Evolutionary conservation across 495 filamentous ascomycete genomes (phyloP), one percentile per base, ranked within the genome.

Genomic region (Oleoguttula mirabilis): DNA sequence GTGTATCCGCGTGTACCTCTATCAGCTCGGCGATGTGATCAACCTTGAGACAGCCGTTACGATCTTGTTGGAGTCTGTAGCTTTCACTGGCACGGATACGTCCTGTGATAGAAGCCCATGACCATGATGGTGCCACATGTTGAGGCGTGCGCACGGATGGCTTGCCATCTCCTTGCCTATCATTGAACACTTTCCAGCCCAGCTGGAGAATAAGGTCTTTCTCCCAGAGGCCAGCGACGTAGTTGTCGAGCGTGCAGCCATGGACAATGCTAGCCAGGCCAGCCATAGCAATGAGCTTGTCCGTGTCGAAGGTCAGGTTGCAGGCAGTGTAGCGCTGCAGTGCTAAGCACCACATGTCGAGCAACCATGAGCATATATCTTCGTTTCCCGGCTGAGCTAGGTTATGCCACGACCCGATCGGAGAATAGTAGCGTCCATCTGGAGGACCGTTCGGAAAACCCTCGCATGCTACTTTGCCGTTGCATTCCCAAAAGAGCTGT

Each of bases 251-350:
- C 14, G 21, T 12, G 7, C 3, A 14, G 10, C 25, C 21, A 10
- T 27, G 7, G 35, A 47, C 23, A 11, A 39, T 3, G 4, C 20
- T 32, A 10, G 27, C 43, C 10, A 47, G 32, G 19, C 36, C 36
- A 32, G 36, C 24, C n/a, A 47, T 30, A n/a, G 36, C 36, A 12
- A 40, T 22, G 22, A 47, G 28, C 22, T 47, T 47, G 19, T 47
- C 43, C 0, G n/a, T 25, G 10, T 32, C 16, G 3, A 31, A 21
- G 2, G 24, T 47, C 12, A 47, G 43, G 27, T 40, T 4, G n/a
- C 24, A 39, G 10, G 10, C 21, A 8, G 43, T 47, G 21, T 39
- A 47, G 16, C 12, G 17, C 28, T 39, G 11, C n/a, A 47, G 14
- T 10, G 15, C 17, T 11, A 37, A 3, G 12, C 20, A 23, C 36